Base-by-base conservation (phyloP, 305 asterid species). In the Caryopteris hybrid region DNA sequence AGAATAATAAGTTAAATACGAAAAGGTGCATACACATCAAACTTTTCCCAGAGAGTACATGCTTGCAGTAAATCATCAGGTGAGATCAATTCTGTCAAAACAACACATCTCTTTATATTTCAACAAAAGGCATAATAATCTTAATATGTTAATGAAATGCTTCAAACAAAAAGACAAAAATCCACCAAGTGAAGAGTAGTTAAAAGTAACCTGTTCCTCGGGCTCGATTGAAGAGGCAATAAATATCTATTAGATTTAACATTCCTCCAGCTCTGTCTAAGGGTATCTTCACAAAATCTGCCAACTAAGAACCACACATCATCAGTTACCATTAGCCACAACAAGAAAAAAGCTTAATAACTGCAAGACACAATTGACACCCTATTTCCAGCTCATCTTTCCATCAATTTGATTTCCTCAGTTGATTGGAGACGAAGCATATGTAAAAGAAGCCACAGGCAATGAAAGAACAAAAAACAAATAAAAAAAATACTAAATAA, bases 1-100 rank as follows among this genome's bases (percentile, higher is more conserved):
- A 70, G 29, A 55, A 50, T 66, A 70, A 46, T 31, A 51, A 38
- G 56, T 65, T 70, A 50, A 25, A 74, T 13, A 73, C 62, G 58
- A 55, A 62, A 74, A 46, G 64, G 47, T 43, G 73, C 95, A 66
- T 86, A 91, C 97, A 85, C 94, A 63, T 90, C 95, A 79, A 90
- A 80, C 81, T 93, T 93, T 79, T 85, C 97, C 99, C 97, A 93
- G 46, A 93, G 91, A 76, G 89, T 83, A 73, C 96, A 93, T 18
- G 97, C 97, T 82, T 81, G 97, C 69, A 86, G 83, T 83, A 93
- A 85, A 89, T 93, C 97, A 45, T 93, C 99, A n/a, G 99, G 99
- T 25, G 99, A 93, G 66, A 93, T 93, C 81, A 93, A 73, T 85
- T 90, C 99, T 88, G 95, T 27, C 42, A 31, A 79, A 78, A 68